Conservation (phyloP, 495 filamentous ascomycete species). For the Friedmanniomyces endolithicus region DNA sequence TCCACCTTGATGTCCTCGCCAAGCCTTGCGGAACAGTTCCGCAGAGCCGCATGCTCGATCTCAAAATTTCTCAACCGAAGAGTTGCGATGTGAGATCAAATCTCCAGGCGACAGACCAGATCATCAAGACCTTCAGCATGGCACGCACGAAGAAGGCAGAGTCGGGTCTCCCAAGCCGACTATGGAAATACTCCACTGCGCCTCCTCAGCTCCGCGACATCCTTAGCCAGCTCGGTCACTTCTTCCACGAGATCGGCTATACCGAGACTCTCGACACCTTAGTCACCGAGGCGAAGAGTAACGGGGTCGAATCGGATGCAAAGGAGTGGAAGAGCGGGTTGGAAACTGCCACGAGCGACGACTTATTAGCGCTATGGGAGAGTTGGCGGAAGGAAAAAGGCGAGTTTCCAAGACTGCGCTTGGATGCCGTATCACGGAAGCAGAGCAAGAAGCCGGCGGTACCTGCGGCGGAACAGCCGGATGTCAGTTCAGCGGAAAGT, state of each 20-base stretch:
- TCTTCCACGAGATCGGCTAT: conserved; percentile 8
- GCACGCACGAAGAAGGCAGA: background rate
- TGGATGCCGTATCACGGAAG: background rate
- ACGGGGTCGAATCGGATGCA: background rate
- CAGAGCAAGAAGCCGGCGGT: background rate
- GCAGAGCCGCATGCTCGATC: background rate
- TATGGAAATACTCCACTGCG: background rate
- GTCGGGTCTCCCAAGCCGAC: background rate
- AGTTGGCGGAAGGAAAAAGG: background rate
- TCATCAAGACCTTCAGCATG: background rate
- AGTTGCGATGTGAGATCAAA: background rate
- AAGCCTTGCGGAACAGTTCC: background rate
- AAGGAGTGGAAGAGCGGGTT: background rate
- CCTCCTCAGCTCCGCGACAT: background rate
- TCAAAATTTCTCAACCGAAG: background rate
- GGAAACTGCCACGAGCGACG: background rate
- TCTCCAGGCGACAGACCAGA: too few relatives aligned
- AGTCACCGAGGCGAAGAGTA: conserved; percentile 3
- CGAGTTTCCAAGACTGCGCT: background rate
- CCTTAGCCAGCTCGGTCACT: conserved; percentile 9
- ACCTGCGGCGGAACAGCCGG: background rate
- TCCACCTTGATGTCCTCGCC: background rate
- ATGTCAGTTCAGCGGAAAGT: background rate
- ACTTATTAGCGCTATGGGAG: conserved; percentile 9
- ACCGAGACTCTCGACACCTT: conserved; percentile 4